phyloP scores from a whole-genome alignment of 2,329 filamentous ascomycete species.

The Verticillium isaacii region DNA sequence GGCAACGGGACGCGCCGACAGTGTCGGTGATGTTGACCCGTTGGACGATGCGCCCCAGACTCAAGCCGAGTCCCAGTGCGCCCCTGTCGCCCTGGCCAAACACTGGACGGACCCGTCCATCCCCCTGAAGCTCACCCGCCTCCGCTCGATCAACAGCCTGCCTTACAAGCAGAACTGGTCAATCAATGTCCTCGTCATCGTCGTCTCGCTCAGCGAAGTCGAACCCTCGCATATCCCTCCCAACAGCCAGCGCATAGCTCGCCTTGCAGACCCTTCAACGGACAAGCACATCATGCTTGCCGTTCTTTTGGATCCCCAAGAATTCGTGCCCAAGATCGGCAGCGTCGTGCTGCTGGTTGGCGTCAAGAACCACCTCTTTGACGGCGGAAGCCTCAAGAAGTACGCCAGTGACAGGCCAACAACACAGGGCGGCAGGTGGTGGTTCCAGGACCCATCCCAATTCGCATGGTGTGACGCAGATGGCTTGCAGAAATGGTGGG shows the following conservation, averaged over 20 bases:
- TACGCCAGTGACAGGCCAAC: slow-evolving; percentile 32
- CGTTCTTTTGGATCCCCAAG: slow-evolving; percentile 47
- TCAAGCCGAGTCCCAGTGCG: not conserved
- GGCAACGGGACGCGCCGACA: not conserved
- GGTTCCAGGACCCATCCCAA: slow-evolving; percentile 42
- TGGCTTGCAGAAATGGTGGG: slow-evolving; percentile 42
- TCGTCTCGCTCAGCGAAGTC: slow-evolving; percentile 40
- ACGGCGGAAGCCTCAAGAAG: slow-evolving; percentile 40
- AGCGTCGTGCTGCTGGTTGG: slow-evolving; percentile 46
- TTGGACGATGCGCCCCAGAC: not conserved
- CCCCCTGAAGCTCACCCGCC: slow-evolving; percentile 46
- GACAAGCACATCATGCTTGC: slow-evolving; percentile 48
- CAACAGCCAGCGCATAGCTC: slow-evolving; percentile 44
- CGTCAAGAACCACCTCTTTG: slow-evolving; percentile 54
- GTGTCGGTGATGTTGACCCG: not conserved
- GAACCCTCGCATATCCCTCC: slow-evolving; percentile 46
- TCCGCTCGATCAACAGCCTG: slow-evolving; percentile 44
- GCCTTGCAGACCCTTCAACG: slow-evolving; percentile 47
- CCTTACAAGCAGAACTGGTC: slow-evolving; percentile 56
- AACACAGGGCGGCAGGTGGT: slow-evolving; percentile 37
- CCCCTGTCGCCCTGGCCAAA: slow-evolving; percentile 31
- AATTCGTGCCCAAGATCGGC: slow-evolving; percentile 41
- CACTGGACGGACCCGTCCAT: slow-evolving; percentile 34
- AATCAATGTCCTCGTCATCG: slow-evolving; percentile 48
- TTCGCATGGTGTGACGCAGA: slow-evolving; percentile 46